phyloP scores from a whole-genome alignment of 225 moss, liverwort and hornwort genomes.

The Anthoceros angustus region DNA sequence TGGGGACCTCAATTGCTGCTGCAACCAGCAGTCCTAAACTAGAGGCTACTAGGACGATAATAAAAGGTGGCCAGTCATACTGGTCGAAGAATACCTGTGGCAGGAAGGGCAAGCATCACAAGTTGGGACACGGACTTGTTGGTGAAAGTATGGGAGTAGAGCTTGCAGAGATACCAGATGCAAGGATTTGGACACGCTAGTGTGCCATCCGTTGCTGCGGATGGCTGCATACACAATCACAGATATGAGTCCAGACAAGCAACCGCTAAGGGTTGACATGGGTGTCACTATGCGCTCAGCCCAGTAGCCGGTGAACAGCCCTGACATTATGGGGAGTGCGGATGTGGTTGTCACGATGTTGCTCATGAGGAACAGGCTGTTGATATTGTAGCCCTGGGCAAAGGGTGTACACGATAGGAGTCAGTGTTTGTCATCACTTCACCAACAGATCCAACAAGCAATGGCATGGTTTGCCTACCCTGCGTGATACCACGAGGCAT shows the following conservation, averaged over 20 bases:
- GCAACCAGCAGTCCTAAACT: not conserved
- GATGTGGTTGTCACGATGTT: not conserved
- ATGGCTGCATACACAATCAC: not conserved
- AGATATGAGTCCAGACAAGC: not conserved
- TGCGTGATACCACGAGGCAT: not conserved
- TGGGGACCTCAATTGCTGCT: not conserved
- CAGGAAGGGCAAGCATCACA: no score
- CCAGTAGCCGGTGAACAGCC: not conserved
- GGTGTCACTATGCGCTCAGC: conserved; percentile 1
- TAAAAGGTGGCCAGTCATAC: not conserved
- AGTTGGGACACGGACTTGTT: no score
- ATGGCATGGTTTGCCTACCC: not conserved
- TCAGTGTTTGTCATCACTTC: not conserved
- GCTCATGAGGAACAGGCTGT: not conserved
- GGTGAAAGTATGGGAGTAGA: no score
- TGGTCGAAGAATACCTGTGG: not conserved
- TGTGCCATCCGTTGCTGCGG: not conserved
- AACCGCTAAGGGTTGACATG: not conserved
- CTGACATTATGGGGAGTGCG: not conserved
- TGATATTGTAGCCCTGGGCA: conserved; percentile 3
- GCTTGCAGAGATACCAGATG: not conserved
- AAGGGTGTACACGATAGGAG: not conserved
- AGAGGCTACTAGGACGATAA: not conserved
- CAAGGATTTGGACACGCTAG: not conserved
- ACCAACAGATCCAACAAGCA: no score